These are phyloP conservation scores for Volvariella surrecta DNA, from an alignment of 1,284 basidiomycete genomes.

Conservation along the genomic window DNA sequence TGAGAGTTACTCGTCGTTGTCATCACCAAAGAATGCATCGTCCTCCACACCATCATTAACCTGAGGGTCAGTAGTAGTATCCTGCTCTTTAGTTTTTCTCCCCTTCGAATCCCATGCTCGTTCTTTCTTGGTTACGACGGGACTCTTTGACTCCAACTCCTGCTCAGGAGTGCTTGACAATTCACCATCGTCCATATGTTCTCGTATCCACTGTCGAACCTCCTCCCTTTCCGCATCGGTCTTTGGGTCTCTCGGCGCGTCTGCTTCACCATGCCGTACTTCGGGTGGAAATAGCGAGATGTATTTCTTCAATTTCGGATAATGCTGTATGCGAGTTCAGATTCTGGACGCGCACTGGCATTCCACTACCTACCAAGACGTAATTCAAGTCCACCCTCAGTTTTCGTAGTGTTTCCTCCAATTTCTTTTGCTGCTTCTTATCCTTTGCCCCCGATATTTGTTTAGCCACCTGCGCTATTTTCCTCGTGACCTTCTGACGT, in stretches of 20 bases:
- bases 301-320: constrained; percentile 78
- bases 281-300: constrained; percentile 78
- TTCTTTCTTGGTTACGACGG: constrained; percentile 5
- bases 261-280: constrained; percentile 31
- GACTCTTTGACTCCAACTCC: constrained; percentile 16
- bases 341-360: not conserved
- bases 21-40: constrained; percentile 31
- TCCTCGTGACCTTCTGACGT: constrained; percentile 72
- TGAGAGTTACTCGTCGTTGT: constrained; percentile 15
- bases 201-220: constrained; percentile 50
- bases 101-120: constrained; percentile 11
- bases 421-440: constrained; percentile 27
- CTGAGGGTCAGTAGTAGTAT: constrained; percentile 2
- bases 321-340: constrained; percentile 43
- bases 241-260: constrained; percentile 15
- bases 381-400: constrained; percentile 81
- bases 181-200: constrained; percentile 57
- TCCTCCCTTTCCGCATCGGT: constrained; percentile 49
- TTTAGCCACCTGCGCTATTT: constrained; percentile 57
- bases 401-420: constrained; percentile 44
- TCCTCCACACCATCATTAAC: constrained; percentile 15
- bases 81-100: constrained; percentile 7
- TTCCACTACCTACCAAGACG: constrained; percentile 50
- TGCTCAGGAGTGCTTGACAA: constrained; percentile 57
- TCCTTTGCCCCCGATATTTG: constrained; percentile 27